Percentiles rank a stretch among this genome's conserved stretches.
Evolutionary conservation across 1,139 yeast genomes (phyloP).

Genomic region (Suhomyces atakaporum): DNA sequence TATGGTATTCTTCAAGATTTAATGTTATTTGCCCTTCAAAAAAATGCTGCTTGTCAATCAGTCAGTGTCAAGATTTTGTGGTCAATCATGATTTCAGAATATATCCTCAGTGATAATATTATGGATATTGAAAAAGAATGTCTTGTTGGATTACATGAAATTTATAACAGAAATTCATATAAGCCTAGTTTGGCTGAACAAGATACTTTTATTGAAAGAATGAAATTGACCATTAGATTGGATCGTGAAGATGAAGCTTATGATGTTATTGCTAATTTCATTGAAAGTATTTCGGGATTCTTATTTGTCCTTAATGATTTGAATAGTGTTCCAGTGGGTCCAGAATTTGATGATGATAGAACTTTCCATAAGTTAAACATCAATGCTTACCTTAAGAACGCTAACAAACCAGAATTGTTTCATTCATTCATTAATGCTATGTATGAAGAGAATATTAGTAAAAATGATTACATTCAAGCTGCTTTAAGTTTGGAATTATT

Average conservation of each 20-base stretch:
- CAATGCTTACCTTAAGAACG: slow-evolving; percentile 74
- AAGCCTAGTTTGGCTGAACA: slow-evolving; percentile 62
- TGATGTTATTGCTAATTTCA: slow-evolving; percentile 50
- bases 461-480: slow-evolving; percentile 74
- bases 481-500: slow-evolving; percentile 78
- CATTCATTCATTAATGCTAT: slow-evolving; percentile 75
- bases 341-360: slow-evolving; percentile 85
- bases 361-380: slow-evolving; percentile 78
- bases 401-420: slow-evolving; percentile 78
- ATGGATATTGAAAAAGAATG: slow-evolving; percentile 66
- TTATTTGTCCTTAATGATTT: slow-evolving; percentile 67
- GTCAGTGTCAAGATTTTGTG: slow-evolving; percentile 71
- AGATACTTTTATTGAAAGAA: slow-evolving; percentile 49
- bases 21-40: slow-evolving; percentile 68
- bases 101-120: slow-evolving; percentile 59
- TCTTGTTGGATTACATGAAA: slow-evolving; percentile 61
- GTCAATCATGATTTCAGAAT: slow-evolving; percentile 70
- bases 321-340: slow-evolving; percentile 74
- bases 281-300: slow-evolving; percentile 63
- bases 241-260: slow-evolving; percentile 72
- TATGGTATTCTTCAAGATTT: slow-evolving; percentile 66
- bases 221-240: slow-evolving; percentile 54
- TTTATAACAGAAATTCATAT: slow-evolving; percentile 58
- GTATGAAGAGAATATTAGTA: slow-evolving; percentile 64
- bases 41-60: slow-evolving; percentile 61